Evolutionary conservation across 108 stramenopile genomes (phyloP).

Genomic region (Mediolabrus comicus): DNA sequence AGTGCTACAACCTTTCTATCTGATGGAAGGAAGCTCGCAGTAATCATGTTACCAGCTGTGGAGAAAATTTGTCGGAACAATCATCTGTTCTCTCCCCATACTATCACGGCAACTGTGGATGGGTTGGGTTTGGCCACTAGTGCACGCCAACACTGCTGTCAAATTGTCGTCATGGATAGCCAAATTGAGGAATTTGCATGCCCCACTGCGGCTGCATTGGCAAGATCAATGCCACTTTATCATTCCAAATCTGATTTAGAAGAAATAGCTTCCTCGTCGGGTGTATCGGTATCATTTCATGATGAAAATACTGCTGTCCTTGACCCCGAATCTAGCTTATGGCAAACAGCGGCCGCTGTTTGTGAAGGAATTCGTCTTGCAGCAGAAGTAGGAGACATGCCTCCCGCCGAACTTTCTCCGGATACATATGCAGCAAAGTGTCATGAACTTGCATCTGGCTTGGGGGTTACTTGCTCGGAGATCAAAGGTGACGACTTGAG

Average conservation of each 20-base stretch:
- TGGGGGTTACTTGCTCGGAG: conserved; percentile 34
- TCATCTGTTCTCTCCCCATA: conserved; percentile 52
- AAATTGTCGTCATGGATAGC: background rate
- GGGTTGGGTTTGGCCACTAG: conserved; percentile 6
- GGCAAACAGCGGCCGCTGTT: conserved; percentile 27
- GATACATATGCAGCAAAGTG: conserved; percentile 51
- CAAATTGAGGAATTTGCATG: background rate
- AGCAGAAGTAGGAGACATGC: conserved; percentile 75
- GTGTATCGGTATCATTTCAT: conserved; percentile 36
- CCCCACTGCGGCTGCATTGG: conserved; percentile 26
- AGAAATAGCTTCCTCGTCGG: background rate
- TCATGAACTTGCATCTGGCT: conserved; percentile 24
- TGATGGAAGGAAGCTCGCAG: background rate
- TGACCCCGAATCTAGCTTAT: conserved; percentile 4
- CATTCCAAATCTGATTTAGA: conserved; percentile 25
- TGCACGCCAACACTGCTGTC: conserved; percentile 3
- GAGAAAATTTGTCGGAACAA: conserved; percentile 47
- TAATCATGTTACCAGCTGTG: conserved; percentile 4
- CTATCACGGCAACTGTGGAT: conserved; percentile 31
- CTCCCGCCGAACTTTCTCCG: conserved; percentile 62
- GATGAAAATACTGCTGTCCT: conserved; percentile 1
- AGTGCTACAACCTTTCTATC: conserved; percentile 17
- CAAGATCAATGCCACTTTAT: conserved; percentile 56
- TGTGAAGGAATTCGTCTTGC: conserved; percentile 61
- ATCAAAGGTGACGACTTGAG: conserved; percentile 55